Base-by-base conservation (phyloP, 2,329 filamentous ascomycete species). In the Nemania bipapillata region DNA sequence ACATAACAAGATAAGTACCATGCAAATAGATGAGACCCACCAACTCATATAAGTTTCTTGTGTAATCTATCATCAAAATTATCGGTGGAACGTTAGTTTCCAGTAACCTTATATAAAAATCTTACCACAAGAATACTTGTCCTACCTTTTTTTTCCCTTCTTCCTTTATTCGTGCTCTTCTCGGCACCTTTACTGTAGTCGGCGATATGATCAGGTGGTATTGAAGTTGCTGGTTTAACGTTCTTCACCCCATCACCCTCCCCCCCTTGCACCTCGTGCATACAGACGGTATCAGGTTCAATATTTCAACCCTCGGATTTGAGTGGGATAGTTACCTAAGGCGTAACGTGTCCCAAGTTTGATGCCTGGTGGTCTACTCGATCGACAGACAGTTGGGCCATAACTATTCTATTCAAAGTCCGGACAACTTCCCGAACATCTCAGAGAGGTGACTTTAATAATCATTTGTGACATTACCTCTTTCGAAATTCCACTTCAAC, bases 101-200 rank as follows among this genome's bases (percentile, higher is more conserved):
- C n/a, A 15, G 17, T 15, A 17, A 17, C 37, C 37, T 40, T 5
- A 4, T 17, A 40, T 15, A 15, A 15, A 40, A 40, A 15, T 2
- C 4, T 12, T 15, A 40, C 11, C 37, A 15, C 37, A 40, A 40
- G 37, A 17, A 4, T 40, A 5, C 37, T 40, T 40, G 37, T 40
- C 2, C 37, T 40, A 40, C 37, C 15, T 40, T 40, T 32, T 32
- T n/a, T n/a, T n/a, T n/a, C n/a, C n/a, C n/a, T n/a, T n/a, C n/a
- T 69, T 71, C 68, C 70, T 69, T 71, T 54, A 66, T 72, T 35
- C 49, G 40, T 56, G 68, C 64, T 68, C 65, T 35, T 64, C 62
- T 68, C 56, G 4, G 68, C 50, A 62, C 62, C 56, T 45, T 15
- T 66, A 57, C 37, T 45, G 2, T 54, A 2, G 24, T 59, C 54